These are phyloP conservation scores for Pholiota conissans DNA, from an alignment of 768 basidiomycete species.

Conservation along the genomic window DNA sequence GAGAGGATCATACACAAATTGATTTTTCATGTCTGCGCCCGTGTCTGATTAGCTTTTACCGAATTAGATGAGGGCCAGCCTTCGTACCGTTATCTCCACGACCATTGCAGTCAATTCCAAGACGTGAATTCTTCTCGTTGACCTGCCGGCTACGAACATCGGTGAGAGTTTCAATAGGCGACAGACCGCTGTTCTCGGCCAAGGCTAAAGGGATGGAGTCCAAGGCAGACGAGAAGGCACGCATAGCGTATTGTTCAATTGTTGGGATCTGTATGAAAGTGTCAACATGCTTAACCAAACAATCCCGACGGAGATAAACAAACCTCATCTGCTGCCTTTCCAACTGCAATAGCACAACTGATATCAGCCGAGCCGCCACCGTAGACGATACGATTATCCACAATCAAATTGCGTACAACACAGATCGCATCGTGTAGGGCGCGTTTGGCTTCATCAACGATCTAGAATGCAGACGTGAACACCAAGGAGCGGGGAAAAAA, in stretches of 20 bases:
- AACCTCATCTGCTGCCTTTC: slow-evolving; percentile 93
- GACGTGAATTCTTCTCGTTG: slow-evolving; percentile 74
- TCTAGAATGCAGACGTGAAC: slow-evolving; percentile 47
- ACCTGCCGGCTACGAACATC: slow-evolving; percentile 94
- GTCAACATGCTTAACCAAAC: slow-evolving; percentile 5
- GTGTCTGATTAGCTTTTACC: background rate
- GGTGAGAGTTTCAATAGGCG: slow-evolving; percentile 96
- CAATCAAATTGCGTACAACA: slow-evolving; percentile 92
- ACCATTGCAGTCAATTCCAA: slow-evolving; percentile 93
- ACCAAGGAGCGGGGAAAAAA: background rate
- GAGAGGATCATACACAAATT: slow-evolving; percentile 95
- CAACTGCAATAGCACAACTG: slow-evolving; percentile 89
- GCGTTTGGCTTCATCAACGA: slow-evolving; percentile 98
- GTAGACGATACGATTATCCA: slow-evolving; percentile 96
- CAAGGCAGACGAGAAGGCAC: slow-evolving; percentile 94
- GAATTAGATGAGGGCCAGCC: background rate
- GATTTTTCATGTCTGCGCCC: slow-evolving; percentile 88
- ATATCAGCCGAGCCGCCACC: slow-evolving; percentile 99
- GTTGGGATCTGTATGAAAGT: slow-evolving; percentile 68
- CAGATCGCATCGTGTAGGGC: slow-evolving; percentile 98
- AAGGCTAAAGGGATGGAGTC: slow-evolving; percentile 95
- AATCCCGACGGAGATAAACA: too few relatives aligned
- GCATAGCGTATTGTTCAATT: slow-evolving; percentile 99
- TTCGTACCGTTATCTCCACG: slow-evolving; percentile 79
- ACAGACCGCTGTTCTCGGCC: slow-evolving; percentile 96